A percentile compares a stretch with the other conserved stretches of the same genome.
These are phyloP conservation scores for Teratosphaeria epicoccoides DNA, from an alignment of 2,329 filamentous ascomycete genomes.

Conservation along the genomic window DNA sequence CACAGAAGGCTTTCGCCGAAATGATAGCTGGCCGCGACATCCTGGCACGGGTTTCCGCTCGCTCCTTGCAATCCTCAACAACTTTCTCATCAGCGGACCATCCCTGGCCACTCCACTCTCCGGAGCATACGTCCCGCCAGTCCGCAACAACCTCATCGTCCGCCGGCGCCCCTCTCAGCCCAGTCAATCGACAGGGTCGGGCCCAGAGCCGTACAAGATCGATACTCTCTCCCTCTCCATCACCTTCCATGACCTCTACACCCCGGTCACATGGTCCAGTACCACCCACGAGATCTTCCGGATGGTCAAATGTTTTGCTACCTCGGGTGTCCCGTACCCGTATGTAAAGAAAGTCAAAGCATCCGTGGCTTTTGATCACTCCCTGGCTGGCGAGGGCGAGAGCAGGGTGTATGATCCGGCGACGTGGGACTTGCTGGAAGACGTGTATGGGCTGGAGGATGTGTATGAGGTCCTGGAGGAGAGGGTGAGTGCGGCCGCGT, in stretches of 20 bases:
- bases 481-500: neutral
- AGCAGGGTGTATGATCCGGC: neutral
- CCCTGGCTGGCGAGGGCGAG: neutral
- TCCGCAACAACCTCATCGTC: neutral
- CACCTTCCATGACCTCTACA: slow-evolving; percentile 15
- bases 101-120: slow-evolving; percentile 5
- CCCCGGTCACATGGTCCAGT: slow-evolving; percentile 11
- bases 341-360: slow-evolving; percentile 1
- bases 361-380: neutral
- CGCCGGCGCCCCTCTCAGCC: neutral
- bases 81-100: slow-evolving; percentile 15
- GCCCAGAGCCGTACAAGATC: slow-evolving; percentile 9
- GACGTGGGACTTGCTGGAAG: neutral
- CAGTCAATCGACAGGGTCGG: neutral
- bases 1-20: slow-evolving; percentile 15
- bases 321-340: neutral
- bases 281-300: slow-evolving; percentile 11
- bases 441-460: neutral
- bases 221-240: slow-evolving; percentile 11
- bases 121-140: neutral
- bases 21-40: slow-evolving; percentile 12
- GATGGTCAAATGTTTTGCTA: slow-evolving; percentile 10
- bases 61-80: slow-evolving; percentile 13
- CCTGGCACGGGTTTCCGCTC: slow-evolving; percentile 9
- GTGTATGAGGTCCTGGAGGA: neutral